Base-by-base conservation (phyloP, 345 rosid species). In the Moricandia moricandioides region DNA sequence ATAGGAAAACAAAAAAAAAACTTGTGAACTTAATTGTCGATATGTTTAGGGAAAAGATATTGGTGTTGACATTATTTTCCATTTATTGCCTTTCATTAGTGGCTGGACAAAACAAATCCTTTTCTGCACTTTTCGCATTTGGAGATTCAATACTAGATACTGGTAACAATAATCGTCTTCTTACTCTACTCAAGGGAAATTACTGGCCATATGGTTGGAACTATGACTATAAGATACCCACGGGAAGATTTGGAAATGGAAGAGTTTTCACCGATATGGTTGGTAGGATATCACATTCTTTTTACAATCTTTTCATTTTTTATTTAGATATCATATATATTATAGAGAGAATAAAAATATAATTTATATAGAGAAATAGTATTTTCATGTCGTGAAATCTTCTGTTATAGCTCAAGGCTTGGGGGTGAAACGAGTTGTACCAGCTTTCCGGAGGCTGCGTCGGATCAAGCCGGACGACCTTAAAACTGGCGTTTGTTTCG, bases 101-200 rank as follows among this genome's bases (percentile, higher is more conserved):
- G 18, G 47, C 77, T 37, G 63, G 52, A 47, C 18, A 35, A 0
- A 47, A 45, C 59, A 62, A 68, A 66, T 37, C 73, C 13, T 33
- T 88, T 47, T 84, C 91, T 0, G 91, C 87, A 0, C 1, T 85
- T 30, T 70, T 87, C 33, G 80, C 69, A 8, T 87, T 88, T 33
- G 93, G 97, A 6, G 93, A 91, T 70, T 91, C 97, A 27, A 79
- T 87, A 1, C 69, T 86, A 4, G 93, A 87, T 78, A 69, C 93
- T 0, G 90, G 97, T n/a, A 91, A 91, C 81, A 88, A 91, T 81
- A 87, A 88, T 69, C 1, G 62, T 8, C 64, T 85, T 17, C 1
- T 4, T 5, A 87, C 91, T 6, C n/a, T 78, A 2, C 39, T 77
- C n/a, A 87, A 76, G 81, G 81, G 85, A 72, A 81, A 87, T 35